Evolutionary conservation across 768 basidiomycete species (phyloP), one percentile per base, ranked within the genome.

Genomic region (Boletus tomentosulus): DNA sequence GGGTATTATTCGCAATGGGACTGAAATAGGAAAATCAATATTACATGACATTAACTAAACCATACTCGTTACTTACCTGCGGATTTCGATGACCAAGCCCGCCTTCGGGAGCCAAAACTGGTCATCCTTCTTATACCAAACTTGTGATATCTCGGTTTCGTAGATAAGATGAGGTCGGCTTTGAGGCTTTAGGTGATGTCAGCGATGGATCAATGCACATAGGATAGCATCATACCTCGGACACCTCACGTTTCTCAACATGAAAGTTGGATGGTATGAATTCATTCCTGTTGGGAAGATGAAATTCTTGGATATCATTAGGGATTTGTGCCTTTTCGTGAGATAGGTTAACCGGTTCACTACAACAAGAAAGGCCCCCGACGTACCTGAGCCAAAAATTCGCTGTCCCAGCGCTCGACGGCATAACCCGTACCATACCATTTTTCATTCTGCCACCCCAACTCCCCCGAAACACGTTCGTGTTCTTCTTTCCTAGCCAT

Each of bases 41-140:
- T 47, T 28, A 30, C 37, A 19, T 27, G 12, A 13, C 15, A 54
- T 25, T 43, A 16, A 25, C 46, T 39, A 24, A 35, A 42, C 39
- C 28, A 27, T 39, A 19, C 19, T 19, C 19, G 41, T 35, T 31
- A 37, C 72, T 22, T 65, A 88, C 90, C 83, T 90, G 61, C 87
- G 80, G 43, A 95, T 74, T 59, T 89, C 83, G 50, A 98, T 77
- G 52, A 86, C 73, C 22, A 87, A 79, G 57, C 83, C 79, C 2
- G 93, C 92, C 65, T 90, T 92, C 0, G 97, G 97, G 10, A 96
- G 83, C 89, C 92, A 96, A 75, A 97, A 99, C 56, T 78, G 81
- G 69, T 99, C 96, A 67, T 99, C 97, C 66, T 94, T 94, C 76
- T 99, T 99, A 73, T 94, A 83, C 95, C 96, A 99, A 3, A 98